phyloP scores from a whole-genome alignment of 2,329 filamentous ascomycete species.

The Epichloe uncinata region DNA sequence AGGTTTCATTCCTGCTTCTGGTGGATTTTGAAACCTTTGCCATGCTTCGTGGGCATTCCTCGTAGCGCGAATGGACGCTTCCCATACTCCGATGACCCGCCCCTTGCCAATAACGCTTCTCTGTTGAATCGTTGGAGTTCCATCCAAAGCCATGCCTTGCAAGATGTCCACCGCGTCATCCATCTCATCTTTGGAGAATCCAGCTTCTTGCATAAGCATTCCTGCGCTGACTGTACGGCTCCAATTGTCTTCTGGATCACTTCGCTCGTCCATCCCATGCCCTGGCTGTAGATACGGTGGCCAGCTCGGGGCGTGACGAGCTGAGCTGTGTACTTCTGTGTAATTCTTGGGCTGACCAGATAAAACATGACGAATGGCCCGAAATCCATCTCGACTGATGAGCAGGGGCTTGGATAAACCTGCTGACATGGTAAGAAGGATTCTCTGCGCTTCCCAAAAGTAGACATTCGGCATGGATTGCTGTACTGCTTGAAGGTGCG shows the following conservation, averaged over 20 bases:
- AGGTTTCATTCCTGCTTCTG: conserved; percentile 20
- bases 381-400: conserved; percentile 38
- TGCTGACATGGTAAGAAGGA: too few relatives aligned
- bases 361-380: conserved; percentile 40
- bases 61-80: conserved; percentile 42
- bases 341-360: conserved; percentile 38
- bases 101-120: conserved; percentile 10
- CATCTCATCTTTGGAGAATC: conserved; percentile 32
- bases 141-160: conserved; percentile 36
- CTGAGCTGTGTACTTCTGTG: conserved; percentile 33
- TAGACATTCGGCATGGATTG: too few relatives aligned
- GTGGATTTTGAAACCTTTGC: conserved; percentile 32
- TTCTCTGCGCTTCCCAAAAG: too few relatives aligned
- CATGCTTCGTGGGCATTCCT: conserved; percentile 50
- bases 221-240: conserved; percentile 41
- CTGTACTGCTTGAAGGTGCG: too few relatives aligned
- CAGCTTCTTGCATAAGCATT: conserved; percentile 40
- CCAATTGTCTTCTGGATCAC: conserved; percentile 35
- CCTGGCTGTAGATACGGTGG: conserved; percentile 45
- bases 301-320: conserved; percentile 39
- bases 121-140: conserved; percentile 44
- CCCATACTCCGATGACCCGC: conserved; percentile 30
- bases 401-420: conserved; percentile 31
- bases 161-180: conserved; percentile 39
- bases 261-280: conserved; percentile 46